Conservation (phyloP, 495 filamentous ascomycete genomes). For the Beverwykella pulmonaria region DNA sequence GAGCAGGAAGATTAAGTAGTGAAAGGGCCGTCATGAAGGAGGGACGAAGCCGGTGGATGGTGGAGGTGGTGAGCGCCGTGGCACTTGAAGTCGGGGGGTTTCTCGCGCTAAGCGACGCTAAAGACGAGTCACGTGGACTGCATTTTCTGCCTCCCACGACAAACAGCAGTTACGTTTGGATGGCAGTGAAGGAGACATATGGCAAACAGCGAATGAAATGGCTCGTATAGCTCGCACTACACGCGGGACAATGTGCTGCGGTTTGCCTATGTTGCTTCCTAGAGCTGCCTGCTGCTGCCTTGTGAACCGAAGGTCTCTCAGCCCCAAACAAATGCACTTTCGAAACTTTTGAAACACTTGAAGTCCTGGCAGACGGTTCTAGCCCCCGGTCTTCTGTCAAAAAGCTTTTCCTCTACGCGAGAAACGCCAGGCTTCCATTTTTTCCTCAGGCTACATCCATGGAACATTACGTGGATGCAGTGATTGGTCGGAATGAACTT, state of each 20-base stretch:
- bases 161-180: not conserved
- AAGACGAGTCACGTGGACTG: not conserved
- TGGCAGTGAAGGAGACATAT: not conserved
- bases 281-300: slow-evolving; percentile 37
- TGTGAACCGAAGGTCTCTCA: slow-evolving; percentile 9
- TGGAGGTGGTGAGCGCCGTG: not conserved
- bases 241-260: not conserved
- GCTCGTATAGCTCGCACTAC: not conserved
- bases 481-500: too few relatives aligned
- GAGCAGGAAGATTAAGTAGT: slow-evolving; percentile 28
- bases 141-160: not conserved
- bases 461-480: too few relatives aligned
- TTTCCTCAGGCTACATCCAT: not conserved
- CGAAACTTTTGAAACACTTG: slow-evolving; percentile 19
- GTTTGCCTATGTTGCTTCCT: slow-evolving; percentile 28
- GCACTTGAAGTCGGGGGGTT: not conserved
- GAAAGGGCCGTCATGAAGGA: slow-evolving; percentile 24
- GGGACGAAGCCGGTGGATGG: slow-evolving; percentile 5
- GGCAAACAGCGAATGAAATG: not conserved
- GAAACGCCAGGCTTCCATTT: slow-evolving; percentile 4
- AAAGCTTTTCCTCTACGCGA: slow-evolving; percentile 14
- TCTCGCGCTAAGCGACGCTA: not conserved
- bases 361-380: not conserved
- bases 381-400: not conserved
- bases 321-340: slow-evolving; percentile 14